Percentiles rank a stretch among this genome's conserved stretches.
These are phyloP conservation scores for Fraxinus greggii DNA, from an alignment of 305 asterid species.

Conservation along the genomic window DNA sequence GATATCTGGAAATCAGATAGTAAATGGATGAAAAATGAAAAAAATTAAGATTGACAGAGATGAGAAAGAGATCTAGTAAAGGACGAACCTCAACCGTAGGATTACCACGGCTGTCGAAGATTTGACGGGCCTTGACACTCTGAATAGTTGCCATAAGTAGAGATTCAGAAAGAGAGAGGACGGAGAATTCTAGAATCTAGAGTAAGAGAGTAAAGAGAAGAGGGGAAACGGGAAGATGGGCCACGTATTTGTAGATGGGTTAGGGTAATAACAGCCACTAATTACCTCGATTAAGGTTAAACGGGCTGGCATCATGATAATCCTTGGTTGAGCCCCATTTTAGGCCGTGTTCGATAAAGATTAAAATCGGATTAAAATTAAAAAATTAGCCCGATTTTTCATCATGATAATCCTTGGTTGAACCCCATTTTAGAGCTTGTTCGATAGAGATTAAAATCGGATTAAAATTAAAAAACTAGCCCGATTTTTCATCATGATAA, in stretches of 20 bases:
- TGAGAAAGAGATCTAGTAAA: background rate
- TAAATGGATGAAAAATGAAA: conserved; percentile 1
- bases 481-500: no score
- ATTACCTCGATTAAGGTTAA: background rate
- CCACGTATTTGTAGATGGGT: conserved; percentile 9
- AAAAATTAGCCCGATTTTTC: no score
- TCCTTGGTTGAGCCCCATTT: no score
- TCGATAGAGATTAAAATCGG: no score
- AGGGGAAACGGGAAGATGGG: background rate
- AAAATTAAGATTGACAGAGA: no score
- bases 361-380: no score
- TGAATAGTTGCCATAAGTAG: conserved; percentile 40
- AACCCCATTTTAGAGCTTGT: no score
- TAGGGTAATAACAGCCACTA: conserved; percentile 15
- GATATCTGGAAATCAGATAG: background rate
- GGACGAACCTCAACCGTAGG: conserved; percentile 81
- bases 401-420: no score
- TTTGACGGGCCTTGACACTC: conserved; percentile 71
- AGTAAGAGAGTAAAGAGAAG: background rate
- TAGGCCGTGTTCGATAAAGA: no score
- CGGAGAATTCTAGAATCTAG: background rate
- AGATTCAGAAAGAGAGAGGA: background rate
- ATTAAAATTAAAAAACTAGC: no score
- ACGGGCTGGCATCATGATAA: no score
- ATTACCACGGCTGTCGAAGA: conserved; percentile 94